phyloP scores from a whole-genome alignment of 73 alveolate species.

The Breviolum minutum region DNA sequence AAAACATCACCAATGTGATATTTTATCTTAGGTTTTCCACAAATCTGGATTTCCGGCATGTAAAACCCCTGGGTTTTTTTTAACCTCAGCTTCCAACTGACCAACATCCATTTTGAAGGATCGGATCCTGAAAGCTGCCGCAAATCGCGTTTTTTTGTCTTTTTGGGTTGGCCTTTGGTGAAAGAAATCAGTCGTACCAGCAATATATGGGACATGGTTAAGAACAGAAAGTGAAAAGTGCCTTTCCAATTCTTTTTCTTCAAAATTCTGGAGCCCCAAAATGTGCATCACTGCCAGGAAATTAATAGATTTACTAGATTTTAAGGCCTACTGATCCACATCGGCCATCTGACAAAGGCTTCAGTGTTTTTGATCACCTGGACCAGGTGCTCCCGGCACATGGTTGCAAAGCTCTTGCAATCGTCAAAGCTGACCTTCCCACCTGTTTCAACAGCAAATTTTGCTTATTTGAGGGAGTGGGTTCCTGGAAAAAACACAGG shows the following conservation, averaged over 20 bases:
- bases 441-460: background rate
- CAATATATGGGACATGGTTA: no score
- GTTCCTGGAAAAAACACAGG: no score
- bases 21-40: no score
- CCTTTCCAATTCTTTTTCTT: background rate
- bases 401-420: constrained; percentile 35
- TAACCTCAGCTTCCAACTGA: background rate
- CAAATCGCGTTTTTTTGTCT: background rate
- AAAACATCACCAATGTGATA: no score
- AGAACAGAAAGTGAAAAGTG: background rate
- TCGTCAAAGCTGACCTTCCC: background rate
- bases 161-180: background rate
- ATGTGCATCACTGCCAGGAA: no score
- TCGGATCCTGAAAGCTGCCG: background rate
- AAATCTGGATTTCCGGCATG: no score
- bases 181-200: no score
- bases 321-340: no score
- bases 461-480: background rate
- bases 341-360: no score
- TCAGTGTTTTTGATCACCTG: background rate
- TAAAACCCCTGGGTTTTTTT: background rate
- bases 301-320: no score
- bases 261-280: no score
- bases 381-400: background rate
- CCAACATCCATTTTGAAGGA: constrained; percentile 40